Evolutionary conservation across 305 asterid genomes (phyloP).

Genomic region (Fraxinus paxiana): DNA sequence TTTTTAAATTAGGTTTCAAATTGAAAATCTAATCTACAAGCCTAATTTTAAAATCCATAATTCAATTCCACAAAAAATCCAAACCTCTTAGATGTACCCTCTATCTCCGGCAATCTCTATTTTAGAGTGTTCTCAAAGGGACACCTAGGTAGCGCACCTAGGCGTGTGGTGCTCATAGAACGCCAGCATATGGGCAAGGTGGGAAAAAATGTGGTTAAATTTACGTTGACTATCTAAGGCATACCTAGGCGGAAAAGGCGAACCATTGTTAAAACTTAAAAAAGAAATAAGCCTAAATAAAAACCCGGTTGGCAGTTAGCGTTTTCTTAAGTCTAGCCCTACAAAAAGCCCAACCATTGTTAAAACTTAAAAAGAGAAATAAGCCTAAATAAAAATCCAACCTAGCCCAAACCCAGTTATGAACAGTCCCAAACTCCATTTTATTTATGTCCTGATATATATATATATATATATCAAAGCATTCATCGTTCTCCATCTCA

Average conservation of each 20-base stretch:
- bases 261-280: not conserved
- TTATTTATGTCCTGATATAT: too few relatives aligned
- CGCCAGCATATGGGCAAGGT: not conserved
- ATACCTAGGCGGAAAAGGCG: not conserved
- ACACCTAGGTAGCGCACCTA: not conserved
- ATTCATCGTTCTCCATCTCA: too few relatives aligned
- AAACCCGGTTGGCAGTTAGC: too few relatives aligned
- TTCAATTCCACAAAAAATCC: not conserved
- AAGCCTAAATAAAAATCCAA: too few relatives aligned
- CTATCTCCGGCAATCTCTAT: not conserved
- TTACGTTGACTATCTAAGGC: not conserved
- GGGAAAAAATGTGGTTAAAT: not conserved
- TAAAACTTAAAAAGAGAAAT: too few relatives aligned
- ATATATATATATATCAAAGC: too few relatives aligned
- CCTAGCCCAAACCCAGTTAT: too few relatives aligned
- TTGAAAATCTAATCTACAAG: not conserved
- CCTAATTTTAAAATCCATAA: not conserved
- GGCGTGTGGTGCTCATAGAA: not conserved
- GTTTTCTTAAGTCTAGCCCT: too few relatives aligned
- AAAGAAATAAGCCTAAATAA: too few relatives aligned
- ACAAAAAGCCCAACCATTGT: too few relatives aligned
- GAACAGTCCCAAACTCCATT: too few relatives aligned
- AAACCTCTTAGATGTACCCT: not conserved
- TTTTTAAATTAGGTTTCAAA: not conserved
- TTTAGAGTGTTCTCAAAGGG: not conserved